Base-by-base conservation (phyloP, 306 rosid genomes). In the Fragaria iinumae region DNA sequence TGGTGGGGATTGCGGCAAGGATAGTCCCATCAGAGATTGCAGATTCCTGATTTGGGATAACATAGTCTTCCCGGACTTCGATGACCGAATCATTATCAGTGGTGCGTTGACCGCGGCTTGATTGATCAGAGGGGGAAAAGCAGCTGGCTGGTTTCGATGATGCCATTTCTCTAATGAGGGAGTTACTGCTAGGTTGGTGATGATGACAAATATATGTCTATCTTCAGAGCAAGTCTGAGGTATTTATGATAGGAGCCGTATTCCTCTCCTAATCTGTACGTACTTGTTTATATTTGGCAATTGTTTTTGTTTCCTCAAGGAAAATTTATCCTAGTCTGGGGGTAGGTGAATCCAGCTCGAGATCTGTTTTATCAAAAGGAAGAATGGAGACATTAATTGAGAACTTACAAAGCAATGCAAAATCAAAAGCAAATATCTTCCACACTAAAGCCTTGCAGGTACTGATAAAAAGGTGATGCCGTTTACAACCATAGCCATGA, bases 1-100 rank as follows among this genome's bases (percentile, higher is more conserved):
- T 77, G 17, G 85, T 66, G 25, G 97, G 97, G 64, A 91, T 82
- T 57, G 36, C 21, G 85, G 52, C 67, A 12, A 6, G 34, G 39
- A 14, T 2, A 29, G 29, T 59, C 16, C 65, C 65, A 59, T 59
- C 36, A 59, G 68, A 63, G 21, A 63, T 6, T 16, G 44, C 4
- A 34, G 44, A 32, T 39, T 16, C 44, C 38, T 34, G 68, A 63
- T 63, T 41, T 63, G 68, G 43, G 18, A 63, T 32, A 63, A 63
- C n/a, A 34, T 63, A 63, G 43, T 63, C 32, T 63, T 63, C 1
- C 1, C 21, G 67, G 4, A 32, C 43, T 32, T 63, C 34, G n/a
- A 63, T 63, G 5, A 5, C 0, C 3, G 23, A 29, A 63, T 34
- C 44, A 63, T 16, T n/a, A 16, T 29, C 7, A 10, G 18, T 32